A percentile compares a stretch with the other conserved stretches of the same genome.
phyloP scores from a whole-genome alignment of 2,329 filamentous ascomycete genomes.

The Fusarium protoensiforme region DNA sequence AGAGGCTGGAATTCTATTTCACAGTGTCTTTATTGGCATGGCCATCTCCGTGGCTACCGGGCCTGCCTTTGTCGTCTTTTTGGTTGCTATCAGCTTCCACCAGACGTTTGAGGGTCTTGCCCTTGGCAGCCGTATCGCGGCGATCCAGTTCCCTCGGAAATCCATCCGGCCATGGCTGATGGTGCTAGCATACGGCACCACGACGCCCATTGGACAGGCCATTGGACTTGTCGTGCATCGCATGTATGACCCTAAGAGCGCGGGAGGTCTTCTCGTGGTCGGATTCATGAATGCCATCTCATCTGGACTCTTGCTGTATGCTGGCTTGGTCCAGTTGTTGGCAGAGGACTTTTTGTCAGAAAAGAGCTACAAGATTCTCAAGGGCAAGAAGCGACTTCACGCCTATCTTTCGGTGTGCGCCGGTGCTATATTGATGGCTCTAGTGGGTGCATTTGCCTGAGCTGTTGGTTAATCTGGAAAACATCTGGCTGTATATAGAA shows the following conservation, averaged over 20 bases:
- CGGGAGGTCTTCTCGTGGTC: slow-evolving; percentile 82
- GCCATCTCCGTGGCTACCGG: slow-evolving; percentile 84
- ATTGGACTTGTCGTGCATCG: slow-evolving; percentile 82
- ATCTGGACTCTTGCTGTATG: slow-evolving; percentile 82
- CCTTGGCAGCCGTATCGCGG: slow-evolving; percentile 85
- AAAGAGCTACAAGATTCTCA: slow-evolving; percentile 76
- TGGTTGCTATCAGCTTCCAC: slow-evolving; percentile 85
- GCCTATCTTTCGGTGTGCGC: slow-evolving; percentile 73
- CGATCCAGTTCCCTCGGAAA: slow-evolving; percentile 79
- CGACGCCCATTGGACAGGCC: slow-evolving; percentile 85
- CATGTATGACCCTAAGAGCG: slow-evolving; percentile 82
- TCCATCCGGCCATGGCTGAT: slow-evolving; percentile 85
- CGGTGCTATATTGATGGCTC: slow-evolving; percentile 76
- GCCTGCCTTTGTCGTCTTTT: slow-evolving; percentile 81
- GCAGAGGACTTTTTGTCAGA: slow-evolving; percentile 86
- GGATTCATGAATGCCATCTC: slow-evolving; percentile 91
- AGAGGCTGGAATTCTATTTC: slow-evolving; percentile 86
- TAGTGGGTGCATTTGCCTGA: slow-evolving; percentile 78
- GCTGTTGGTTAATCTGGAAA: not conserved
- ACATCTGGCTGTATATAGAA: slow-evolving; percentile 28
- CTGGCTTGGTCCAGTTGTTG: slow-evolving; percentile 84
- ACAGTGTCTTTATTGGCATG: slow-evolving; percentile 89
- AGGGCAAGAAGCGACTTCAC: slow-evolving; percentile 68
- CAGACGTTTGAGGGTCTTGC: slow-evolving; percentile 92
- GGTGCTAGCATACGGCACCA: slow-evolving; percentile 80